Conservation (phyloP, 306 rosid genomes). For the Pterocarpus santalinus region DNA sequence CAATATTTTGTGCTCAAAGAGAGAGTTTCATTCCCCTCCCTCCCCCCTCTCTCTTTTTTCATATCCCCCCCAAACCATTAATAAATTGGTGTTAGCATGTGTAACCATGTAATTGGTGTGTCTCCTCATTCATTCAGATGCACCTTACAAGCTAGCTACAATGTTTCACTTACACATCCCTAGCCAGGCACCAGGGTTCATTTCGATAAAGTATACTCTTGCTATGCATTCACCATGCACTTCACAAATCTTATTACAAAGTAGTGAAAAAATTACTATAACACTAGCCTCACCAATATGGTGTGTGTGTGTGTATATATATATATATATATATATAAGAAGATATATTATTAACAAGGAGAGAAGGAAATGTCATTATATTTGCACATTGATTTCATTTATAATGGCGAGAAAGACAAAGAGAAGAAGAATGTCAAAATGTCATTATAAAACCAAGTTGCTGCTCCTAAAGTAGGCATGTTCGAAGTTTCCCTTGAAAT, state of each 20-base stretch:
- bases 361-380: neutral
- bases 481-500: constrained; percentile 8
- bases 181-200: neutral
- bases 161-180: constrained; percentile 22
- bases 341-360: neutral
- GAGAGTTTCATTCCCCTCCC: neutral
- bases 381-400: neutral
- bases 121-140: constrained; percentile 8
- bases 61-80: constrained; percentile 14
- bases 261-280: constrained; percentile 2
- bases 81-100: constrained; percentile 18
- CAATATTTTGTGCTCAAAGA: constrained; percentile 17
- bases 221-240: neutral
- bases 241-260: constrained; percentile 19
- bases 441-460: constrained; percentile 29
- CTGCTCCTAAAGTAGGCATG: constrained; percentile 1
- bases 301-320: neutral
- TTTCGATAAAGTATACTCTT: constrained; percentile 2
- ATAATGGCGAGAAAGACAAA: neutral
- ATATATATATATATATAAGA: too few relatives aligned
- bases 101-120: constrained; percentile 9
- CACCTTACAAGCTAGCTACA: neutral
- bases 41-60: neutral
- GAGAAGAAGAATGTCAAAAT: neutral
- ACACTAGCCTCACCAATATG: constrained; percentile 1